Evolutionary conservation across 108 stramenopile species (phyloP), one percentile per base, ranked within the genome.

Genomic region (Skeletonema potamos): DNA sequence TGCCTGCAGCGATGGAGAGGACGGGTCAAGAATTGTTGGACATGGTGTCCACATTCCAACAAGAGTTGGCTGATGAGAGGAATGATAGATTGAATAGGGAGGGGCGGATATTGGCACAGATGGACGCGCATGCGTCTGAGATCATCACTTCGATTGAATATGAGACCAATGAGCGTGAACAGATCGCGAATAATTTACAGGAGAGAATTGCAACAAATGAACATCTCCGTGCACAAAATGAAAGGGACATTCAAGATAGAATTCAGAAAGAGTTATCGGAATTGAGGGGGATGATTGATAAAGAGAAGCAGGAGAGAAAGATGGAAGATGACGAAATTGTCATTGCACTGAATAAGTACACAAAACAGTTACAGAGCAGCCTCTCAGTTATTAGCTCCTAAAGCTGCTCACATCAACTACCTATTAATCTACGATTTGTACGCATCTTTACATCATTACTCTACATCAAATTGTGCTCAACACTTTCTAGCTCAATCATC

Each of bases 271-370:
- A 97, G 76, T 65, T 98, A 62, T 76, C 73, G 12, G 78, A 68
- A 17, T 74, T 98, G 55, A 77, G 85, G 61, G 79, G 80, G 18
- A 86, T 89, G 58, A 68, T 96, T 30, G 82, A 79, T 6, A 58
- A 66, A 10, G 97, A 98, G 84, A 61, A 66, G 36, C 64, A 70
- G 58, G 94, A 95, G 44, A 87, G 97, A 63, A 75, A 92, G 62
- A 62, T 77, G 36, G 87, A 89, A 55, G 97, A 98, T 76, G 90
- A 92, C 56, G 85, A 90, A 59, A 97, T 97, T 70, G 89, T 96
- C 5, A 85, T 83, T 34, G 96, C 94, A 6, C 79, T 98, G 76
- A 92, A 97, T 76, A 64, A 86, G 18, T 98, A 96, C 76, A 98
- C 96, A 0, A 65, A 80, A 27, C 93, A 97, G 77, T 60, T 98